These are phyloP conservation scores for Triadica sebifera DNA, from an alignment of 345 rosid genomes.

Conservation along the genomic window DNA sequence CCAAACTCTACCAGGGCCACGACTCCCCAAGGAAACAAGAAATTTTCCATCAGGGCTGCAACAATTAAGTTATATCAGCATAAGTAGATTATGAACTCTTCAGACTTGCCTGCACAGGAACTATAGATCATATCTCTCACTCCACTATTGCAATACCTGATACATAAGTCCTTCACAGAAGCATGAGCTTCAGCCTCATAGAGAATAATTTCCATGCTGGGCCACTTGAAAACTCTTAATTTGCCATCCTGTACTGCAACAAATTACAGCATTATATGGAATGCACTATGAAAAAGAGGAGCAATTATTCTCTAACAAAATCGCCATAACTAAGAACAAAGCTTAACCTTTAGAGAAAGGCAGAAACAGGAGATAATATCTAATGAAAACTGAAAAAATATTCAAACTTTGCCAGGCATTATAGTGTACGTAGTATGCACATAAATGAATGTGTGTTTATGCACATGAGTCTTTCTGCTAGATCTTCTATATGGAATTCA, in stretches of 20 bases:
- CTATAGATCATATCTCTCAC: conserved; percentile 7
- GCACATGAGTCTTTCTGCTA: not conserved
- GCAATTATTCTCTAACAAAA: not conserved
- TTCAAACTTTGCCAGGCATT: not conserved
- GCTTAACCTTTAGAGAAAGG: not conserved
- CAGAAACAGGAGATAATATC: not conserved
- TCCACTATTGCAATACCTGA: conserved; percentile 52
- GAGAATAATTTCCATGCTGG: conserved; percentile 66
- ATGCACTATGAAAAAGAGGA: conserved; percentile 17
- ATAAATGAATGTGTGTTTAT: not conserved
- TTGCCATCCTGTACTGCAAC: conserved; percentile 85
- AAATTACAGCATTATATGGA: conserved; percentile 33
- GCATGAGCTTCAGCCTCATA: conserved; percentile 65
- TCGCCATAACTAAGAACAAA: not conserved
- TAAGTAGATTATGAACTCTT: conserved; percentile 10
- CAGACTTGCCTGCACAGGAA: conserved; percentile 16
- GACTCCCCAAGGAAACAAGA: conserved; percentile 68
- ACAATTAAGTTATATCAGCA: conserved; percentile 23
- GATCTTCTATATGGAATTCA: not conserved
- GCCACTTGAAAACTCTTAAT: conserved; percentile 88
- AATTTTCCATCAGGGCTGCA: conserved; percentile 80
- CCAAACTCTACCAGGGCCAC: conserved; percentile 86
- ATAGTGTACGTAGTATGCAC: not conserved
- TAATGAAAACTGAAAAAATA: not conserved
- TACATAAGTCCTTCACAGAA: conserved; percentile 61